Evolutionary conservation across 2,329 filamentous ascomycete genomes (phyloP).

Genomic region (Exserohilum rostratum): DNA sequence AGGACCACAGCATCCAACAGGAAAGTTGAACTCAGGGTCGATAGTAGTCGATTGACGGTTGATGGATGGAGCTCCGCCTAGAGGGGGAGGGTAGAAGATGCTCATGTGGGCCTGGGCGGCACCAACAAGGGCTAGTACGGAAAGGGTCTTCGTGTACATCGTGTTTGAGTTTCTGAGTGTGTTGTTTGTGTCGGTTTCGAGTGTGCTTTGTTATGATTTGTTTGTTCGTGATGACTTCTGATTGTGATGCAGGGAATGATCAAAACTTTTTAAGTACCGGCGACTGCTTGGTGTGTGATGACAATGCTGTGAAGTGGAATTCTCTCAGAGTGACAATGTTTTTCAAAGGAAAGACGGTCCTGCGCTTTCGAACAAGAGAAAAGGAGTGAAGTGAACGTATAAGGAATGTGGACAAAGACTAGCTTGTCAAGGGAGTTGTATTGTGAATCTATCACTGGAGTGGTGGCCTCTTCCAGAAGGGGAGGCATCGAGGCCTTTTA

Average conservation of each 20-base stretch:
- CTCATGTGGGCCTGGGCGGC: conserved; percentile 50
- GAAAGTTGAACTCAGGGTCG: conserved; percentile 48
- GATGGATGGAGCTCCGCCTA: conserved; percentile 54
- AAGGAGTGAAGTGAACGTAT: conserved; percentile 35
- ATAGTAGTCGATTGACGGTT: conserved; percentile 34
- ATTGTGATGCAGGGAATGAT: conserved; percentile 8
- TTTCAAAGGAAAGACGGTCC: conserved; percentile 38
- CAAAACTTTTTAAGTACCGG: conserved; percentile 20
- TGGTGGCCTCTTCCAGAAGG: conserved; percentile 27
- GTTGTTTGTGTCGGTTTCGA: too few relatives aligned
- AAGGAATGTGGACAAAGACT: conserved; percentile 43
- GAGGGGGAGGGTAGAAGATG: conserved; percentile 51
- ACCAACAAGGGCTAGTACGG: conserved; percentile 36
- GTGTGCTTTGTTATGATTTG: not conserved
- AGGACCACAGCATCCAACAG: conserved; percentile 54
- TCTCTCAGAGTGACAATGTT: conserved; percentile 23
- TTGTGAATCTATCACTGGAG: conserved; percentile 29
- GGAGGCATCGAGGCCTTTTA: conserved; percentile 27
- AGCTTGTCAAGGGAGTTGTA: conserved; percentile 35
- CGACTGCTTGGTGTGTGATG: conserved; percentile 17
- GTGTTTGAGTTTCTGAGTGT: not conserved
- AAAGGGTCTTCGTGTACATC: conserved; percentile 38
- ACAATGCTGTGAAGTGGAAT: conserved; percentile 17
- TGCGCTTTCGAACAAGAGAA: conserved; percentile 36
- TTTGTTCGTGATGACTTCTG: conserved; percentile 13